Base-by-base conservation (phyloP, 345 rosid genomes). In the Alliaria petiolata region DNA sequence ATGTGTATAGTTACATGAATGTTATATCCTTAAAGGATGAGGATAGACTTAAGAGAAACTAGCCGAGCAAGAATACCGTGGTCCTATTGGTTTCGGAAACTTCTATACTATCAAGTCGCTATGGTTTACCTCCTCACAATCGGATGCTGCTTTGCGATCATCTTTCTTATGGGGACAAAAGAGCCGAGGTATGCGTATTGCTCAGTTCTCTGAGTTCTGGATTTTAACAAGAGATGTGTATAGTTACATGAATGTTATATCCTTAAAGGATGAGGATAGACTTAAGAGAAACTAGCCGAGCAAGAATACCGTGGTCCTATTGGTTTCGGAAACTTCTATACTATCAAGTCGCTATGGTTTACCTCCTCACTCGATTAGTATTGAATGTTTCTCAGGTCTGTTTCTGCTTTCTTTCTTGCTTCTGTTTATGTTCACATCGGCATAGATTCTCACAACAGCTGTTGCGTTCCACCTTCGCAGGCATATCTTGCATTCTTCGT, bases 401-500 rank as follows among this genome's bases (percentile, higher is more conserved):
- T 61, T 57, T 66, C 49, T 7, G 8, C n/a, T 28, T 39, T 28
- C 31, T 39, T 53, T 28, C 13, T 73, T 49, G 30, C 20, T 49
- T 40, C 14, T 52, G n/a, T 45, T 13, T 50, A 31, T 59, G 44
- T n/a, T 49, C 46, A 61, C 5, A 39, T 26, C 26, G 30, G 6
- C 33, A 33, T 75, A 16, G 4, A 15, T 40, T 61, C 44, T 45
- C 31, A 62, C 38, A 60, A 54, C 34, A 34, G 22, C 51, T 76
- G 59, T 73, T 84, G 50, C 26, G 10, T 69, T 75, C 43, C 14
- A 15, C 61, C 43, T 75, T 69, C 65, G 34, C 85, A 89, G 96
- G 97, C 95, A 50, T 93, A 91, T 87, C 85, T 93, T 65, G 98
- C 98, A 20, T 89, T 89, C 84, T 93, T 83, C 51, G 96, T 91